phyloP scores from a whole-genome alignment of 768 basidiomycete genomes.

The Suillus sp. region DNA sequence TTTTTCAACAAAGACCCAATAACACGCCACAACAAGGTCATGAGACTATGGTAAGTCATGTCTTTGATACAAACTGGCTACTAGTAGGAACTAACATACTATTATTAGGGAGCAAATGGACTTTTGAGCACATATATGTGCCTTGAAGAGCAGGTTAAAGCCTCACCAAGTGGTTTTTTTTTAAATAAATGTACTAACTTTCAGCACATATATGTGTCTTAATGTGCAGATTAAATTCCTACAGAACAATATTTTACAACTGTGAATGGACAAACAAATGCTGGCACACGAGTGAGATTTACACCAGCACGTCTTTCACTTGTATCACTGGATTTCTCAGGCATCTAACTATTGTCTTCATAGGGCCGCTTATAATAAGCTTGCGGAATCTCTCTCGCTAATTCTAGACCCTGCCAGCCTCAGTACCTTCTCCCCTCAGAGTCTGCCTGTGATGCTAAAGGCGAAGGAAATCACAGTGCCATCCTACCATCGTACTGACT shows the following conservation, averaged over 20 bases:
- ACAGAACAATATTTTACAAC: conserved; percentile 1
- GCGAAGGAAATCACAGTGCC: background rate
- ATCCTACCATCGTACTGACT: background rate
- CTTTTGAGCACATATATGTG: conserved; percentile 2
- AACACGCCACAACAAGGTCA: background rate
- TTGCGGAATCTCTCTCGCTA: background rate
- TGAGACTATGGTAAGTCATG: background rate
- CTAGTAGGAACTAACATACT: background rate
- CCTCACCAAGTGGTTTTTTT: background rate
- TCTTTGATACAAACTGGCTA: too few species aligned
- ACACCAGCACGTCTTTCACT: background rate
- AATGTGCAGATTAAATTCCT: conserved; percentile 1
- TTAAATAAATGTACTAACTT: conserved; percentile 1
- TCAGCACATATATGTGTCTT: background rate
- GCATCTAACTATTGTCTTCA: background rate
- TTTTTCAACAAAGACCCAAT: background rate
- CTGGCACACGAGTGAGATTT: background rate
- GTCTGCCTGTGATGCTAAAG: background rate
- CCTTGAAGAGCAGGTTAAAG: conserved; percentile 4
- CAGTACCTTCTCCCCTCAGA: background rate
- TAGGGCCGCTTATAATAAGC: background rate
- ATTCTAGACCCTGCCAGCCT: background rate
- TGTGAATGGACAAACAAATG: background rate
- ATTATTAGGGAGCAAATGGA: background rate
- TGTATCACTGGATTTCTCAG: background rate